A percentile compares a stretch with the other conserved stretches of the same genome.
These are phyloP conservation scores for Myriosclerotinia scirpicola DNA, from an alignment of 2,329 filamentous ascomycete species.

Conservation along the genomic window DNA sequence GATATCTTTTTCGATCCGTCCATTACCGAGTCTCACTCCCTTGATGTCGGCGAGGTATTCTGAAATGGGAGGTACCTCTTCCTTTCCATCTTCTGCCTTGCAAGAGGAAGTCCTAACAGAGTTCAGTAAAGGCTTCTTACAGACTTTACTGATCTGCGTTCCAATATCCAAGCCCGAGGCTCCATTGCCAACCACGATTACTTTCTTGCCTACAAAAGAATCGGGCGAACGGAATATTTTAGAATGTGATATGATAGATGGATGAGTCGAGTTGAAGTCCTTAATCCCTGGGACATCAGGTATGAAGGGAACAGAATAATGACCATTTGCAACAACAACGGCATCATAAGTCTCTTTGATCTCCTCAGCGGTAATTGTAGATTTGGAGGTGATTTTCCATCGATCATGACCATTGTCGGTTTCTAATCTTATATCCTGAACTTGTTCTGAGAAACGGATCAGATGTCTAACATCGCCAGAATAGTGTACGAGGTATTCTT, in stretches of 20 bases:
- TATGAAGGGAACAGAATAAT: slow-evolving; percentile 69
- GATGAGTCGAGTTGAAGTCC: slow-evolving; percentile 59
- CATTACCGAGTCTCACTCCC: slow-evolving; percentile 66
- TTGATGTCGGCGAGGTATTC: slow-evolving; percentile 55
- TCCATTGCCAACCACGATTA: slow-evolving; percentile 80
- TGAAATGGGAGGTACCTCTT: slow-evolving; percentile 59
- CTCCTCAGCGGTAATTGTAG: slow-evolving; percentile 33
- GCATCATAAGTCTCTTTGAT: slow-evolving; percentile 57
- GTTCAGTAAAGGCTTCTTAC: slow-evolving; percentile 60
- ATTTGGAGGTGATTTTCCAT: slow-evolving; percentile 54
- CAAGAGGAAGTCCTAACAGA: slow-evolving; percentile 57
- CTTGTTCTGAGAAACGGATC: slow-evolving; percentile 69
- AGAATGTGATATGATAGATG: slow-evolving; percentile 66
- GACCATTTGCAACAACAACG: slow-evolving; percentile 72
- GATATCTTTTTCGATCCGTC: slow-evolving; percentile 62
- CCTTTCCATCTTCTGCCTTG: slow-evolving; percentile 40
- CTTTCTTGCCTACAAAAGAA: slow-evolving; percentile 66
- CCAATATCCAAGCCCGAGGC: slow-evolving; percentile 85
- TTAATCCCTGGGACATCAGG: slow-evolving; percentile 61
- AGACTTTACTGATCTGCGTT: slow-evolving; percentile 66
- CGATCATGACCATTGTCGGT: slow-evolving; percentile 41
- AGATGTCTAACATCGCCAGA: slow-evolving; percentile 64
- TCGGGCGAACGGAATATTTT: slow-evolving; percentile 74
- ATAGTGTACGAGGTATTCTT: slow-evolving; percentile 69
- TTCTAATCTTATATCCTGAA: slow-evolving; percentile 55